These are phyloP conservation scores for Annona squamosa DNA, from an alignment of 164 flowering plant genomes.

Conservation along the genomic window DNA sequence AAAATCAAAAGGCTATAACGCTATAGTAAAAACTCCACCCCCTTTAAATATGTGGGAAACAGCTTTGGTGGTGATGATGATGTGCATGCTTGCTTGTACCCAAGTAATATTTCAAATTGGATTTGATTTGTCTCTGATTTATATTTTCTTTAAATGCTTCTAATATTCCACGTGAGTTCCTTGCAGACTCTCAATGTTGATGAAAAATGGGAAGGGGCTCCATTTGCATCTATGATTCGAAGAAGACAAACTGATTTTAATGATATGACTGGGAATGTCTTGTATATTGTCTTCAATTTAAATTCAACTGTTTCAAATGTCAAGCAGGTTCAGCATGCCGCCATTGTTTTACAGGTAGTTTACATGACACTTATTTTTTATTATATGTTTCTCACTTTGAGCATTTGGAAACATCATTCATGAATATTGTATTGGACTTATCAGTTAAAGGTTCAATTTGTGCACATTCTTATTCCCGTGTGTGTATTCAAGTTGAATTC, in stretches of 20 bases:
- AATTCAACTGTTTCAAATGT: conserved; percentile 50
- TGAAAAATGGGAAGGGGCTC: conserved; percentile 87
- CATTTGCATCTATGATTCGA: conserved; percentile 82
- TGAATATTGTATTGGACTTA: neutral
- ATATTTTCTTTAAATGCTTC: conserved; percentile 1
- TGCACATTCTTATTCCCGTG: neutral
- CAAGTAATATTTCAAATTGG: neutral
- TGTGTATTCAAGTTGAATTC: neutral
- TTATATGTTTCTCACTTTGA: neutral
- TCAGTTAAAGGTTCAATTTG: neutral
- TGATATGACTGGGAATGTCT: conserved; percentile 35
- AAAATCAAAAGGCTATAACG: too few species aligned
- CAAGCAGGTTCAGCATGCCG: conserved; percentile 57
- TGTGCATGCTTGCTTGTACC: neutral
- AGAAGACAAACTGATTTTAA: conserved; percentile 41
- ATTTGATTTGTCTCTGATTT: neutral
- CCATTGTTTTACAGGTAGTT: conserved; percentile 77
- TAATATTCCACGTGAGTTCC: conserved; percentile 8
- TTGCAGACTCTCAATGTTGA: conserved; percentile 72
- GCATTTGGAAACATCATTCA: neutral
- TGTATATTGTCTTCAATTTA: conserved; percentile 45
- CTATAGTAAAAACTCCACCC: too few species aligned
- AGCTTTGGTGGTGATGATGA: too few species aligned
- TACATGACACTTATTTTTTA: neutral
- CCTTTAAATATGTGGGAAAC: too few species aligned